Conservation (phyloP, 164 flowering plant species). For the Berberis thunbergii region DNA sequence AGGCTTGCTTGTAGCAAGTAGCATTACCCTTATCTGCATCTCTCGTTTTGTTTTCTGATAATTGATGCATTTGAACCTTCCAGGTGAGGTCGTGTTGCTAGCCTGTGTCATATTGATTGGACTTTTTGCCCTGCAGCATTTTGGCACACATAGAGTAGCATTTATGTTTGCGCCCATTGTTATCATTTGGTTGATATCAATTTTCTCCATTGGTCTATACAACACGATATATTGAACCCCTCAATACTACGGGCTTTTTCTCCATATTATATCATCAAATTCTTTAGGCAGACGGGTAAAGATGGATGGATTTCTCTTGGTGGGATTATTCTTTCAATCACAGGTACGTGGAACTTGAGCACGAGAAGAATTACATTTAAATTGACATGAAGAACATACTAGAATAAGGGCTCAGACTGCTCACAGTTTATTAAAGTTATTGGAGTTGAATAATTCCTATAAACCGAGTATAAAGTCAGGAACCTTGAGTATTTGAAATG, state of each 20-base stretch:
- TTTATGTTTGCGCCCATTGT: conserved; percentile 1
- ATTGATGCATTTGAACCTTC: not conserved
- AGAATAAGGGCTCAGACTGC: no score
- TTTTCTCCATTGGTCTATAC: not conserved
- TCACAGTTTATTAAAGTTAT: no score
- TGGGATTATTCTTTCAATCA: not conserved
- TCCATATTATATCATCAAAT: not conserved
- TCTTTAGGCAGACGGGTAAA: not conserved
- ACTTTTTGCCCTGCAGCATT: not conserved
- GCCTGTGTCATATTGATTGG: not conserved
- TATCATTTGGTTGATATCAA: not conserved
- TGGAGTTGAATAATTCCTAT: not conserved
- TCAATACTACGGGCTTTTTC: not conserved
- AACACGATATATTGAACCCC: not conserved
- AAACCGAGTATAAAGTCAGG: no score
- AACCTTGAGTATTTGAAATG: no score
- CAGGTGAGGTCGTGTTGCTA: not conserved
- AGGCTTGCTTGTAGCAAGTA: no score
- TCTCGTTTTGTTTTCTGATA: no score
- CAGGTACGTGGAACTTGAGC: not conserved
- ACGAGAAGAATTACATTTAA: no score
- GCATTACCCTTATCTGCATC: no score
- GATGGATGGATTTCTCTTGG: conserved; percentile 5
- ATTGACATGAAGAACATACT: no score
- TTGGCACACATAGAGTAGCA: not conserved